Conservation (phyloP, 2,329 filamentous ascomycete species). For the Pezicula neosporulosa region DNA sequence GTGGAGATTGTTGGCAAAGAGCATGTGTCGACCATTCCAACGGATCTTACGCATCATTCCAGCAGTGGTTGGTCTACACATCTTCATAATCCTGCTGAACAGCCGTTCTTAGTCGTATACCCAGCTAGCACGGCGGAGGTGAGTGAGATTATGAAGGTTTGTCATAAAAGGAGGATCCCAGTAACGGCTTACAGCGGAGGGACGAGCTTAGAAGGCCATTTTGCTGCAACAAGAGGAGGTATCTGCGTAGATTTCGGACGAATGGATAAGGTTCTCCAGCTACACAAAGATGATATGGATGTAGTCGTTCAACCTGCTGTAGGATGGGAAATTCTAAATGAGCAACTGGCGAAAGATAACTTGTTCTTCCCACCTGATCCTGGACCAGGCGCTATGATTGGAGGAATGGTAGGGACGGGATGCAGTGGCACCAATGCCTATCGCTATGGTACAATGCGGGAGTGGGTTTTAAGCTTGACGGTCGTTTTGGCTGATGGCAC, state of each 20-base stretch:
- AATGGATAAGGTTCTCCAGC: constrained; percentile 76
- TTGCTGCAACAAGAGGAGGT: constrained; percentile 76
- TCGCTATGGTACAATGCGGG: constrained; percentile 90
- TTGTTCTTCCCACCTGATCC: constrained; percentile 93
- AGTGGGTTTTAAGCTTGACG: constrained; percentile 85
- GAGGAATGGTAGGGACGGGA: constrained; percentile 77
- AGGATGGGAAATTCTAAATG: constrained; percentile 84
- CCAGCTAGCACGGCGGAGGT: constrained; percentile 79
- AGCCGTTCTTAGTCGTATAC: constrained; percentile 70
- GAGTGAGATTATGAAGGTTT: constrained; percentile 83
- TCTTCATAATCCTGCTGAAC: constrained; percentile 41
- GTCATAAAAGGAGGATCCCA: constrained; percentile 75
- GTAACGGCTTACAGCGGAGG: constrained; percentile 86
- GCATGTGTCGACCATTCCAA: constrained; percentile 57
- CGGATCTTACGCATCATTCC: constrained; percentile 53
- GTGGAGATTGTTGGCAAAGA: constrained; percentile 60
- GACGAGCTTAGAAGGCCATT: constrained; percentile 87
- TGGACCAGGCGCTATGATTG: constrained; percentile 88
- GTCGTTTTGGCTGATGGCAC: constrained; percentile 90
- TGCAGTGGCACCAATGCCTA: constrained; percentile 84
- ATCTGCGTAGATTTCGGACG: constrained; percentile 82
- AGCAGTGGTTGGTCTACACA: constrained; percentile 63
- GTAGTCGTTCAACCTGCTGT: constrained; percentile 77
- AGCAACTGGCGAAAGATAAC: constrained; percentile 66
- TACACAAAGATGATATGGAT: constrained; percentile 77